These are phyloP conservation scores for Apiotrichum porosum DNA, from an alignment of 1,284 basidiomycete genomes.

Conservation along the genomic window DNA sequence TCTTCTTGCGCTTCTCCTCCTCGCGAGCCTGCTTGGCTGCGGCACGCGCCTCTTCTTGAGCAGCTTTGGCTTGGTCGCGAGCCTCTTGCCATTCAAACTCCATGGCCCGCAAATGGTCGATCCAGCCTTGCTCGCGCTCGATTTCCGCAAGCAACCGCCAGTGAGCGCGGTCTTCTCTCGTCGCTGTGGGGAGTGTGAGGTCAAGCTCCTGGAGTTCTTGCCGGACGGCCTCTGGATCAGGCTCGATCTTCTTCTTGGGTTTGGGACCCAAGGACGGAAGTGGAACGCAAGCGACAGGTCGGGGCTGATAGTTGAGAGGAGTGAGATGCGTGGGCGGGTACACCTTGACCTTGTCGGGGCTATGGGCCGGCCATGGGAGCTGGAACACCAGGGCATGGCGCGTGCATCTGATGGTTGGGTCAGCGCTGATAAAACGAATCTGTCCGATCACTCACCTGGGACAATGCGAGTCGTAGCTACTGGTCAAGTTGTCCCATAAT, in stretches of 20 bases:
- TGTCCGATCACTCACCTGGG: slow-evolving; percentile 22
- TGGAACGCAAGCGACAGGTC: slow-evolving; percentile 4
- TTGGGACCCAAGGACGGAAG: slow-evolving; percentile 28
- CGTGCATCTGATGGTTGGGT: slow-evolving; percentile 28
- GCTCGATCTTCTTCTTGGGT: slow-evolving; percentile 14
- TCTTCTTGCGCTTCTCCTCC: slow-evolving; percentile 27
- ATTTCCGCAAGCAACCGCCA: background rate
- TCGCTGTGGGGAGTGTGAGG: slow-evolving; percentile 7
- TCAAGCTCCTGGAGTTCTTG: slow-evolving; percentile 5
- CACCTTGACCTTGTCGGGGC: slow-evolving; percentile 14
- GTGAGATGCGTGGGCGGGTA: slow-evolving; percentile 36
- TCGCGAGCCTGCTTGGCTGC: slow-evolving; percentile 15
- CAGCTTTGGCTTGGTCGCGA: slow-evolving; percentile 2
- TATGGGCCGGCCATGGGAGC: slow-evolving; percentile 40
- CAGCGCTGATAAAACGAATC: background rate
- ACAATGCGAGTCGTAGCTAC: slow-evolving; percentile 36
- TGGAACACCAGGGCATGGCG: slow-evolving; percentile 43
- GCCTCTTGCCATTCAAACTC: slow-evolving; percentile 23
- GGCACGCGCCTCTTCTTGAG: slow-evolving; percentile 19
- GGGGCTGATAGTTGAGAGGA: slow-evolving; percentile 24
- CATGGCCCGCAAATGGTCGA: slow-evolving; percentile 26
- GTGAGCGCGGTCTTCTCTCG: slow-evolving; percentile 13
- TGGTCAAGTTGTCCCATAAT: slow-evolving; percentile 33
- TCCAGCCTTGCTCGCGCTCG: slow-evolving; percentile 18
- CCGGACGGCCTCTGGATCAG: slow-evolving; percentile 11